Evolutionary conservation across 2,329 filamentous ascomycete species (phyloP).

Genomic region (Malbranchea cinnamomea): DNA sequence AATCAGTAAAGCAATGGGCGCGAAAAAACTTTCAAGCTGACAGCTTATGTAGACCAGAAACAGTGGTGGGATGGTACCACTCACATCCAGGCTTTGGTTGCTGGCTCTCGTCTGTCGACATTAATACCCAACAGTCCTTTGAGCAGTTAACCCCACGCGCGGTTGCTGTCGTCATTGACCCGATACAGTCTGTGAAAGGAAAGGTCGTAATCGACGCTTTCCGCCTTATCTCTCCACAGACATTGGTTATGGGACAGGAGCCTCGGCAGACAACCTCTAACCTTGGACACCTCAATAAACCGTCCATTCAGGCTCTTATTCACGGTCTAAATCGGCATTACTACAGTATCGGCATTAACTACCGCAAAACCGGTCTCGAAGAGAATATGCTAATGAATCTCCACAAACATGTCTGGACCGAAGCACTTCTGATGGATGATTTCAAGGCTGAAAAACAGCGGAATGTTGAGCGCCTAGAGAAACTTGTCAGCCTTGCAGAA

Average conservation of each 20-base stretch:
- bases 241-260: conserved; percentile 94
- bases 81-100: conserved; percentile 98
- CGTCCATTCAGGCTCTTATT: conserved; percentile 97
- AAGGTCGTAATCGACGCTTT: conserved; percentile 99
- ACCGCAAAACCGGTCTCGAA: conserved; percentile 90
- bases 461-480: conserved; percentile 78
- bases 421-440: conserved; percentile 92
- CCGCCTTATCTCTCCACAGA: conserved; percentile 94
- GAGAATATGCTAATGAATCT: conserved; percentile 99
- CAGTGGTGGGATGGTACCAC: conserved; percentile 98
- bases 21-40: conserved; percentile 6
- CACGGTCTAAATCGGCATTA: conserved; percentile 97
- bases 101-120: conserved; percentile 97
- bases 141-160: conserved; percentile 94
- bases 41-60: conserved; percentile 55
- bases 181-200: conserved; percentile 97
- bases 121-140: conserved; percentile 99
- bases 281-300: conserved; percentile 95
- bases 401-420: conserved; percentile 99
- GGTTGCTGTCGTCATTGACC: conserved; percentile 94
- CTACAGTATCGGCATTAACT: conserved; percentile 98
- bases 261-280: conserved; percentile 96
- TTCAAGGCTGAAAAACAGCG: conserved; percentile 71
- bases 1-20: conserved; percentile 4
- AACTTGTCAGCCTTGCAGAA: conserved; percentile 76